Evolutionary conservation across 2,329 filamentous ascomycete genomes (phyloP).

Genomic region (Xylariaceae sp.): DNA sequence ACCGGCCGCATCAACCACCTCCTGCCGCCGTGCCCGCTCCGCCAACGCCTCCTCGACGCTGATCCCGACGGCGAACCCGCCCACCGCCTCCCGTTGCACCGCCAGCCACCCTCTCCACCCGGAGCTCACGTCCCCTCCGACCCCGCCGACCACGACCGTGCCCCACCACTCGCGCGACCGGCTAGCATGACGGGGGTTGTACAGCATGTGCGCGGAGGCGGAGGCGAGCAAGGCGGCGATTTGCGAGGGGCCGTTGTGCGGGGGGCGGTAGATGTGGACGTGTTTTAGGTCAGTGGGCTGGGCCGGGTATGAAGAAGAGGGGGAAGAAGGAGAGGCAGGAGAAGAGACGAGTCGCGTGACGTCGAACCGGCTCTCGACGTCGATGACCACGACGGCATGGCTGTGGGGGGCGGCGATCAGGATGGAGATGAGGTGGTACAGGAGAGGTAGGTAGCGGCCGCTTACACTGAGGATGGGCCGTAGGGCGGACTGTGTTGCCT

Average conservation of each 20-base stretch:
- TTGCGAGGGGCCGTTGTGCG: slow-evolving; percentile 37
- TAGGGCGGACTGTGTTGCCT: slow-evolving; percentile 49
- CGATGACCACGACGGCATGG: slow-evolving; percentile 57
- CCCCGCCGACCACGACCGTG: slow-evolving; percentile 55
- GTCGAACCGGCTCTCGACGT: slow-evolving; percentile 60
- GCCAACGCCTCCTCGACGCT: slow-evolving; percentile 50
- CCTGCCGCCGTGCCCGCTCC: slow-evolving; percentile 44
- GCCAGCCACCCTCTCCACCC: slow-evolving; percentile 57
- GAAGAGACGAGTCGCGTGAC: slow-evolving; percentile 44
- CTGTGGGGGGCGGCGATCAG: slow-evolving; percentile 51
- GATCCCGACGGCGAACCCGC: slow-evolving; percentile 42
- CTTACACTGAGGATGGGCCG: slow-evolving; percentile 48
- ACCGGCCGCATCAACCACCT: slow-evolving; percentile 45
- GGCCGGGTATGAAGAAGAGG: slow-evolving; percentile 28
- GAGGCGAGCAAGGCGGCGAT: slow-evolving; percentile 35
- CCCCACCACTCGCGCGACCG: slow-evolving; percentile 58
- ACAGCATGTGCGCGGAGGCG: slow-evolving; percentile 54
- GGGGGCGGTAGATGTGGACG: slow-evolving; percentile 52
- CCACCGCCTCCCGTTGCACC: slow-evolving; percentile 48
- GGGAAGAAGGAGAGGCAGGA: background rate
- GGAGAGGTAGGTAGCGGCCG: slow-evolving; percentile 56
- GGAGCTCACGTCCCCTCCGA: slow-evolving; percentile 41
- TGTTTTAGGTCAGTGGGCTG: slow-evolving; percentile 47
- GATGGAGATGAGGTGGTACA: slow-evolving; percentile 58
- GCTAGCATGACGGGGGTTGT: slow-evolving; percentile 46